Base-by-base conservation (phyloP, 768 basidiomycete species). In the Gloeophyllum trabeum region DNA sequence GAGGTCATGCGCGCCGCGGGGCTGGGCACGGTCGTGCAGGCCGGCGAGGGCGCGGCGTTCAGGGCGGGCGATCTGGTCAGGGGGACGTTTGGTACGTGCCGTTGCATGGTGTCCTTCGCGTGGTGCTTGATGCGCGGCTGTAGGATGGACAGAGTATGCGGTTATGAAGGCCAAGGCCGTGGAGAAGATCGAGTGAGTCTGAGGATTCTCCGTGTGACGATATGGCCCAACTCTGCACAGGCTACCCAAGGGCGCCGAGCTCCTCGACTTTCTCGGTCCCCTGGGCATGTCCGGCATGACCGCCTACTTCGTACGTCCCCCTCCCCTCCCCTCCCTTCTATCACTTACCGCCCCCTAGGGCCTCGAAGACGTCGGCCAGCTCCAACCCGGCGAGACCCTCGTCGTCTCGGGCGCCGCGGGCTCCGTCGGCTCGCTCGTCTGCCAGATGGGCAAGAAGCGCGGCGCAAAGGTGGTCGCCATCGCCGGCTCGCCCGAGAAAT, bases 341-440 rank as follows among this genome's bases (percentile, higher is more conserved):
- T 51, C 38, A 30, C 43, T 24, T 35, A 2, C 28, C 28, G 28
- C 16, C 26, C 28, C 37, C 16, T 41, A 90, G 90, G 92, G 93
- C 6, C 67, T 97, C 22, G 67, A 77, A 57, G 85, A 89, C 39
- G 68, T 94, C 36, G 89, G 81, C 13, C 60, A 85, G 46, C 59
- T 93, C 52, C 85, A 93, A 57, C 59, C 79, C 0, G 90, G 91
- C 10, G 91, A 97, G 46, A 86, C 75, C 0, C 73, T 94, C 39
- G 71, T 97, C 19, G 82, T 82, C 7, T 88, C 88, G 1, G 93
- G 90, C 16, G 93, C 93, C 2, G 93, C 94, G 6, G 93, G 92
- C 6, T 80, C 91, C 1, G 86, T 88, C 6, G 89, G 91, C n/a
- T 73, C 79, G 6, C 58, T 88, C 43, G 85, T 69, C 10, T 91